Base-by-base conservation (phyloP, 1,139 yeast genomes). In the Kurtzmaniella natalensis region DNA sequence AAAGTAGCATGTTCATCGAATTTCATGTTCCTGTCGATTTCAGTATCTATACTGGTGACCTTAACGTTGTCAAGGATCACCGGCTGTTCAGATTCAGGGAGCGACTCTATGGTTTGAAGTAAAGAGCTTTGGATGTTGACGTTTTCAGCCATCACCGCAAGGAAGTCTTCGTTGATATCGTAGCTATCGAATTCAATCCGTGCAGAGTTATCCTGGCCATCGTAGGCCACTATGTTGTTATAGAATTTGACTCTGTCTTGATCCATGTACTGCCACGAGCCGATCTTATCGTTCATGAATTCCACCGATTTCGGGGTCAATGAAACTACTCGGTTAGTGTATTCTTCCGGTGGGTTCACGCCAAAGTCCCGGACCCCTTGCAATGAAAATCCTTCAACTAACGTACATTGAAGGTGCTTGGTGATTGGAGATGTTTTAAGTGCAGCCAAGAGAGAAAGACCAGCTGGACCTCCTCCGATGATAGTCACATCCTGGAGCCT, bases 381-480 rank as follows among this genome's bases (percentile, higher is more conserved):
- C 29, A 89, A 56, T 39, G 73, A 72, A 25, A 77, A 72, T 2
- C 83, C 89, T 57, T 92, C 98, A 11, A 92, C 68, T 35, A 92
- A 62, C 0, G 81, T 75, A 32, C 94, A 75, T 34, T 71, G 68
- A 31, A 87, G 67, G 36, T 76, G 68, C 18, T 61, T 64, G 4
- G 95, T 75, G 25, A 67, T 57, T 7, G 81, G 78, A 2, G 89
- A 80, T 46, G 72, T 70, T 53, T 84, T 69, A 71, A 53, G 81
- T 0, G 95, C 94, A 0, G 95, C 73, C 2, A 94, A 80, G 25
- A 92, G 64, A 1, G 96, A 81, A 36, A 92, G 63, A 0, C 99
- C 99, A 0, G 98, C 97, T 1, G 97, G 96, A 0, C 99, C 99
- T 5, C 95, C 98, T 18, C 99, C 99, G 31, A 94, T 84, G 37